Base-by-base conservation (phyloP, 1,284 basidiomycete genomes). In the Ganoderma multipileum region DNA sequence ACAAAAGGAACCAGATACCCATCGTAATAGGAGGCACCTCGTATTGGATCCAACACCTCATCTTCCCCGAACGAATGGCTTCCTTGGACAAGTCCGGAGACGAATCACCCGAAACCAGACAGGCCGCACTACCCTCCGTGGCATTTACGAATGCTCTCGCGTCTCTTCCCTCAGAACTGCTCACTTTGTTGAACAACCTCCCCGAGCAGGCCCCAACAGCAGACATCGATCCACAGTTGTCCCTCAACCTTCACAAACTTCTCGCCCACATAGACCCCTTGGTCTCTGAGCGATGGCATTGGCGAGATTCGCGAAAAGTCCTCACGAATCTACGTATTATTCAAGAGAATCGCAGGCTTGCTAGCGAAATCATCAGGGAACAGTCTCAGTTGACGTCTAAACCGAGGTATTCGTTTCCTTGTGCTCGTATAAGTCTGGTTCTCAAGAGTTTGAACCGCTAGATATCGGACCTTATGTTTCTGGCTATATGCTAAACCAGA, bases 31-130 rank as follows among this genome's bases (percentile, higher is more conserved):
- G 97, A 3, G 97, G 97, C 8, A 99, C 97, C 0, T 91, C 95
- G 20, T 99, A 99, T 79, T 99, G 98, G 89, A 92, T 98, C 26
- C 97, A 99, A 78, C 95, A 99, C 79, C 86, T 97, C 50, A 80
- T 94, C 11, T 96, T 96, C 73, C 91, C 95, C 0, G 87, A 90
- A 69, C 87, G 92, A 42, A 83, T 96, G 26, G 79, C 79, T 8
- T 81, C 83, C 0, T 69, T 83, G 7, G 76, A 74, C 23, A 64
- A 64, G 55, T 18, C 58, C 0, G 59, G 36, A 20, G 33, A n/a
- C 2, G 38, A 36, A 23, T 75, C 66, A 1, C 36, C 47, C 28
- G 66, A 64, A 28, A 23, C 36, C 16, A 36, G 60, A 2, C 38
- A 52, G 4, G 6, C 38, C 28, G 20, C 60, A 20, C 23, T 57